phyloP scores from a whole-genome alignment of 2,329 filamentous ascomycete species.

The Arthrobotrys conoides region DNA sequence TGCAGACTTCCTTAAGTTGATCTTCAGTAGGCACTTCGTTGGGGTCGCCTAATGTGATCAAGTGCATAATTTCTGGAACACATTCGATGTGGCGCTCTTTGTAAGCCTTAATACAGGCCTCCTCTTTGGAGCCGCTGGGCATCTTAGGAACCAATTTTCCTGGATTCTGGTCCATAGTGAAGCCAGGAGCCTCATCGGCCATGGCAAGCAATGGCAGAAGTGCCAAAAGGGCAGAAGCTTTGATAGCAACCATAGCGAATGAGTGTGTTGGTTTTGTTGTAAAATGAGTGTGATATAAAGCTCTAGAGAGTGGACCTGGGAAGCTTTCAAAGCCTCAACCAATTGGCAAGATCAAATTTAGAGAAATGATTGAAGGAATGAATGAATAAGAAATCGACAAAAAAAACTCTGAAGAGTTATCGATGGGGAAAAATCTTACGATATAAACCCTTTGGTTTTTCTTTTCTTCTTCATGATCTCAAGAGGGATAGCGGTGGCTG shows the following conservation, averaged over 20 bases:
- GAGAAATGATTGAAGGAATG: slow-evolving; percentile 21
- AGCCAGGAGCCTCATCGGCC: slow-evolving; percentile 22
- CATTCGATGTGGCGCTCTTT: slow-evolving; percentile 29
- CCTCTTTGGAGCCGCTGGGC: slow-evolving; percentile 1
- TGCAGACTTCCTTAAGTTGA: slow-evolving; percentile 41
- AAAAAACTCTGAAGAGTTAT: slow-evolving; percentile 13
- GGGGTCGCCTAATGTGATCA: slow-evolving; percentile 9
- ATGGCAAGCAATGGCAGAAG: slow-evolving; percentile 29
- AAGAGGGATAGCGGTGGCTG: slow-evolving; percentile 31
- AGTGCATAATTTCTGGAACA: slow-evolving; percentile 29
- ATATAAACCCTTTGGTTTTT: slow-evolving; percentile 12
- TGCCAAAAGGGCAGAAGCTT: slow-evolving; percentile 27
- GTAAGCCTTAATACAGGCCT: slow-evolving; percentile 31
- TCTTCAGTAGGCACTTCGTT: slow-evolving; percentile 15
- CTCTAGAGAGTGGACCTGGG: slow-evolving; percentile 1
- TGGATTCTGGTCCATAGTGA: slow-evolving; percentile 35
- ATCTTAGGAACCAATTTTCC: slow-evolving; percentile 40
- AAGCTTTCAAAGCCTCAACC: slow-evolving; percentile 11
- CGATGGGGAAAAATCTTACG: slow-evolving; percentile 3
- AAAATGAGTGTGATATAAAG: slow-evolving; percentile 34
- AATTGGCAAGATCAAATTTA: neutral
- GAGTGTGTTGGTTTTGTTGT: slow-evolving; percentile 47
- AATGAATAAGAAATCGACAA: slow-evolving; percentile 14
- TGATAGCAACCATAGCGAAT: slow-evolving; percentile 42
- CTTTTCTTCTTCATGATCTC: slow-evolving; percentile 11